Evolutionary conservation across 1,139 yeast genomes (phyloP).

Genomic region (Arxiozyma bovina): DNA sequence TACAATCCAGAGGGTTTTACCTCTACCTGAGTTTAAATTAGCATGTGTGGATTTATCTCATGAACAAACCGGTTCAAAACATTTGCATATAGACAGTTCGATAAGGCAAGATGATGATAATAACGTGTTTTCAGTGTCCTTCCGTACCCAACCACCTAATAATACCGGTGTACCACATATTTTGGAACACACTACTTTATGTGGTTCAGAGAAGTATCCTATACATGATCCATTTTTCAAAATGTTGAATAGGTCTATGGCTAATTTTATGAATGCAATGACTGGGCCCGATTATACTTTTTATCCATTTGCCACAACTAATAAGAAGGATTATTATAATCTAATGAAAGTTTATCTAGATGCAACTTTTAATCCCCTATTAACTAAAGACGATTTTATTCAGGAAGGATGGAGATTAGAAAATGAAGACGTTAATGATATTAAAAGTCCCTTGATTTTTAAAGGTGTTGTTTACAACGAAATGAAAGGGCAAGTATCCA

Average conservation of each 20-base stretch:
- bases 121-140: slow-evolving; percentile 81
- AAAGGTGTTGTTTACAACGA: slow-evolving; percentile 97
- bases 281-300: slow-evolving; percentile 94
- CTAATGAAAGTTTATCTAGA: slow-evolving; percentile 84
- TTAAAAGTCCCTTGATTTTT: slow-evolving; percentile 52
- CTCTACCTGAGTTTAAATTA: slow-evolving; percentile 74
- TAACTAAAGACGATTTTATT: slow-evolving; percentile 70
- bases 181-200: slow-evolving; percentile 86
- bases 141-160: slow-evolving; percentile 91
- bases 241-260: slow-evolving; percentile 69
- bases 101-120: slow-evolving; percentile 64
- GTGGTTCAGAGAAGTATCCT: slow-evolving; percentile 86
- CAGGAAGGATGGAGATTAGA: slow-evolving; percentile 99
- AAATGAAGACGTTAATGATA: slow-evolving; percentile 52
- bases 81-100: slow-evolving; percentile 60
- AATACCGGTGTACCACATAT: slow-evolving; percentile 94
- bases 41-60: slow-evolving; percentile 72
- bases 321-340: slow-evolving; percentile 68
- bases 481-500: slow-evolving; percentile 96
- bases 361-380: slow-evolving; percentile 73
- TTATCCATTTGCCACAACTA: slow-evolving; percentile 94
- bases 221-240: slow-evolving; percentile 96
- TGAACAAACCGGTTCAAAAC: slow-evolving; percentile 61
- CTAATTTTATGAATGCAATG: slow-evolving; percentile 98
- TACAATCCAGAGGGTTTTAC: slow-evolving; percentile 49